Percentiles rank a stretch among this genome's conserved stretches.
Conservation (phyloP, 2,329 filamentous ascomycete genomes). For the Aspergillus aculeatus region DNA sequence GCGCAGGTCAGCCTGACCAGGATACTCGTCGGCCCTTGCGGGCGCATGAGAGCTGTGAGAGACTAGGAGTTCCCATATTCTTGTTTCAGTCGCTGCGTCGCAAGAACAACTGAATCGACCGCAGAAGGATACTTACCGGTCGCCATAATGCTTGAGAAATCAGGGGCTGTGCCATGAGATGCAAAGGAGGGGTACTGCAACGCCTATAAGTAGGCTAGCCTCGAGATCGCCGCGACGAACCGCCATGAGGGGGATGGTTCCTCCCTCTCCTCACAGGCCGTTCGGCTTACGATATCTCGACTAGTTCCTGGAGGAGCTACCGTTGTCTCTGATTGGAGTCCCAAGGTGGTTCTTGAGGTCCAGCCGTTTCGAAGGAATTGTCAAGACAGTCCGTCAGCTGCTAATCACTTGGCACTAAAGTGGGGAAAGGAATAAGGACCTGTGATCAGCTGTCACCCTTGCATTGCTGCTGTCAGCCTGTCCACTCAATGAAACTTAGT, state of each 20-base stretch:
- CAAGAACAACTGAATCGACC: neutral
- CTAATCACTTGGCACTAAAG: neutral
- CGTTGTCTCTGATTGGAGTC: neutral
- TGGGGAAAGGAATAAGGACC: neutral
- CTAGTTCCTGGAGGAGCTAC: neutral
- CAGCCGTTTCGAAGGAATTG: neutral
- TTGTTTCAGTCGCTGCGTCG: neutral
- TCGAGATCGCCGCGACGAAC: neutral
- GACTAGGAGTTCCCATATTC: neutral
- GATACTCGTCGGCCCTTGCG: conserved; percentile 10
- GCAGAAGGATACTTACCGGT: neutral
- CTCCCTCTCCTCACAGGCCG: neutral
- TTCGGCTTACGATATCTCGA: neutral
- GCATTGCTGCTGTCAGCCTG: neutral
- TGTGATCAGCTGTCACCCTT: neutral
- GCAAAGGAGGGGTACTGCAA: neutral
- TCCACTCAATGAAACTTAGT: neutral
- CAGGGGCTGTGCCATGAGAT: neutral
- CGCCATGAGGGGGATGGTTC: neutral
- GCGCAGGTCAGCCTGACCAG: conserved; percentile 19
- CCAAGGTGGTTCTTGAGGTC: neutral
- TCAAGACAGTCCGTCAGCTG: neutral
- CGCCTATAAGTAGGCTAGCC: neutral
- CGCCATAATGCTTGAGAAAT: neutral
- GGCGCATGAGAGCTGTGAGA: neutral